phyloP scores from a whole-genome alignment of 139 green algal genomes.

The Parachlorella kessleri region DNA sequence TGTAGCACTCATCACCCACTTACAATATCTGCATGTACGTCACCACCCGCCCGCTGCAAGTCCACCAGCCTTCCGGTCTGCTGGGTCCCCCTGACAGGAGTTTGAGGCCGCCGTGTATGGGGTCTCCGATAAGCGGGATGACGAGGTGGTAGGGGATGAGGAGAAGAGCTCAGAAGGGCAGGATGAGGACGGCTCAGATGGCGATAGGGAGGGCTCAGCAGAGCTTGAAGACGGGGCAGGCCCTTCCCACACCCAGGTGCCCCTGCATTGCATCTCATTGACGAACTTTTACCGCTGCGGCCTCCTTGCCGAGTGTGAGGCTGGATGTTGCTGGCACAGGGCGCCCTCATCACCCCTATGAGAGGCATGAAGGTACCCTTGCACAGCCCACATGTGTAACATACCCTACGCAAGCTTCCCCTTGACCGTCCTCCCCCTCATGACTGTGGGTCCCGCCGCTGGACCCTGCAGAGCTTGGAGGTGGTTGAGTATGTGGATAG shows the following conservation, averaged over 20 bases:
- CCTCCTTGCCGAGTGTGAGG: no score
- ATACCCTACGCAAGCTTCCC: neutral
- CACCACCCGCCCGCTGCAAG: no score
- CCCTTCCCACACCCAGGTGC: neutral
- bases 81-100: neutral
- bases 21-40: no score
- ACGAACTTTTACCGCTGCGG: no score
- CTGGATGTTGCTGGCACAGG: neutral
- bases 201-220: neutral
- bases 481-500: constrained; percentile 22
- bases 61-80: no score
- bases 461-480: neutral
- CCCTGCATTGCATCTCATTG: neutral
- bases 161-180: neutral
- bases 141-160: neutral
- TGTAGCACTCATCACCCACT: no score
- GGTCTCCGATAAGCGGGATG: neutral
- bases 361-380: neutral
- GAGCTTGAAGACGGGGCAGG: neutral
- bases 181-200: neutral
- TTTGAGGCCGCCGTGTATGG: neutral
- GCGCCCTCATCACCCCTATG: neutral
- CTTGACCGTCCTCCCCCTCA: neutral
- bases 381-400: neutral
- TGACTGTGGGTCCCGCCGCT: no score